Evolutionary conservation across 2,329 filamentous ascomycete genomes (phyloP).

Genomic region (Magnaporthiopsis poae): DNA sequence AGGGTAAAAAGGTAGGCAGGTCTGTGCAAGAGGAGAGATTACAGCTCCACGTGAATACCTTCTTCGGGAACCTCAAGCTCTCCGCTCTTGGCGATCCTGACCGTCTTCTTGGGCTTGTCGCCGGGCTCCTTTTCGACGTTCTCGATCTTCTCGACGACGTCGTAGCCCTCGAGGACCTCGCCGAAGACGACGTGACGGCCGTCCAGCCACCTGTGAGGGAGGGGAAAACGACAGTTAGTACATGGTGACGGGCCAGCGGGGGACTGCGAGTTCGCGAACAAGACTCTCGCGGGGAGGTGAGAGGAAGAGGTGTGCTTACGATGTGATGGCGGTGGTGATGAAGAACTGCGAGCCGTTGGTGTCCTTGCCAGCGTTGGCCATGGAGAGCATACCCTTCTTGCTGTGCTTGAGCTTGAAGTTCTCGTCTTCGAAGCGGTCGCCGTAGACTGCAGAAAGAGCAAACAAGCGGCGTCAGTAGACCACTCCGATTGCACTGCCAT

Average conservation of each 20-base stretch:
- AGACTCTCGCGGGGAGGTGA: not conserved
- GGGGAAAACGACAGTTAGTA: conserved; percentile 10
- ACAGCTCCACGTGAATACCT: conserved; percentile 90
- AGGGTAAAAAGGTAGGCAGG: conserved; percentile 14
- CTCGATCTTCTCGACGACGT: conserved; percentile 71
- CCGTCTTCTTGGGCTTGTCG: conserved; percentile 57
- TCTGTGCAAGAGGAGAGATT: conserved; percentile 33
- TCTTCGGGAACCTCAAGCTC: conserved; percentile 74
- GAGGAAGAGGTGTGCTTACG: conserved; percentile 36
- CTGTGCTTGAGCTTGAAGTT: conserved; percentile 93
- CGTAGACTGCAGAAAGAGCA: conserved; percentile 52
- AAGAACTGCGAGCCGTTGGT: conserved; percentile 88
- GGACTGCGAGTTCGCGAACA: not conserved
- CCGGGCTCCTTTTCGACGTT: conserved; percentile 52
- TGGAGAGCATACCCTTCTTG: conserved; percentile 74
- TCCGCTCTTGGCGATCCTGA: conserved; percentile 77
- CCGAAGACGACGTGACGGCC: conserved; percentile 80
- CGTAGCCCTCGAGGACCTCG: conserved; percentile 78
- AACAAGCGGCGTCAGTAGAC: not conserved
- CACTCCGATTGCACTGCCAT: not conserved
- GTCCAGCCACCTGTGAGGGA: conserved; percentile 58
- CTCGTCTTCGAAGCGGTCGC: conserved; percentile 74
- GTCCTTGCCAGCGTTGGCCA: conserved; percentile 76
- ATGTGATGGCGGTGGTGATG: conserved; percentile 74
- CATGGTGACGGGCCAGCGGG: not conserved